Evolutionary conservation across 768 basidiomycete genomes (phyloP), one percentile per base, ranked within the genome.

Genomic region (Heimioporus sp.): DNA sequence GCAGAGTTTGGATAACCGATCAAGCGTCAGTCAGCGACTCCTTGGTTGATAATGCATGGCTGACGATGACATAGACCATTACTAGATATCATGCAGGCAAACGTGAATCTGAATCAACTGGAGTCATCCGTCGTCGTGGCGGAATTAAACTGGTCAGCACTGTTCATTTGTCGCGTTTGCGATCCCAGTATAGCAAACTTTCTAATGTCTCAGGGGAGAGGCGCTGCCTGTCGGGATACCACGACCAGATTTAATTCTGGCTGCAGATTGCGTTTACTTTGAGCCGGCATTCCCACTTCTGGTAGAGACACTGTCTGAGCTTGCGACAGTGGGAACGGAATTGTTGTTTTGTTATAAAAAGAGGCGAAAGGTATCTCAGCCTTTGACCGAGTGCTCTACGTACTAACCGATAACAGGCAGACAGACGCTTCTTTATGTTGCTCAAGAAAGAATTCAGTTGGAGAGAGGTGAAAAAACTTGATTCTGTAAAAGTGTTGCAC

Each of bases 251-350:
- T 47, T 96, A 21, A 79, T 98, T 52, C 79, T 98, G 5, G 92
- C 90, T 2, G 94, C 94, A 1, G 94, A 98, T 64, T 98, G 94
- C 59, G 93, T 98, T 10, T 98, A 98, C 72, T 93, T 92, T 57
- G 94, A 97, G 69, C 91, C 92, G 12, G 85, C 91, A 0, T 98
- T 97, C 62, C 87, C 92, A 9, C 78, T 94, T 12, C 80, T 98
- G 1, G 88, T 94, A 2, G 70, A 85, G 56, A 95, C 93, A 0
- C 75, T 98, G 31, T 76, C 73, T 32, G 80, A 86, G 40, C 79
- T 96, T 35, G 74, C 79, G 24, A 73, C 76, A 19, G 65, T 67
- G 35, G 67, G 69, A 17, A 80, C 86, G 16, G 86, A 92, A 51
- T 79, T 95, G 37, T 67, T 96, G 34, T 93, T 98, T 70, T 94